Evolutionary conservation across 345 rosid species (phyloP).

Genomic region (Raphanus sativus): DNA sequence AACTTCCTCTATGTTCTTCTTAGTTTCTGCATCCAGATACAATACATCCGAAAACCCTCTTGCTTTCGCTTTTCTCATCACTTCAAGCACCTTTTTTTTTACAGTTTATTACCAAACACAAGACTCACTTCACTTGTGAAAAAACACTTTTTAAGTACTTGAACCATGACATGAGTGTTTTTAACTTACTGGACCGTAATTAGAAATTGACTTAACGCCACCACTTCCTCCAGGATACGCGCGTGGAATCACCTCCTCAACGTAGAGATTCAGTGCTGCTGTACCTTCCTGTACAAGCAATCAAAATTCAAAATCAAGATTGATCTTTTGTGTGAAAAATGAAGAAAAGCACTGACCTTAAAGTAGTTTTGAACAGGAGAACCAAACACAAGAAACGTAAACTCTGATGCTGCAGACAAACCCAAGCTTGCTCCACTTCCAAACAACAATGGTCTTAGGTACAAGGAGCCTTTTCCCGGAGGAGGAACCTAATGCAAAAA

Average conservation of each 20-base stretch:
- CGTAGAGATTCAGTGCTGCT: conserved; percentile 53
- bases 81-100: conserved; percentile 58
- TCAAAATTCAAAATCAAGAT: conserved; percentile 6
- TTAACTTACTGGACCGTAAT: conserved; percentile 69
- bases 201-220: conserved; percentile 60
- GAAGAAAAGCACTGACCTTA: conserved; percentile 47
- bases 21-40: conserved; percentile 72
- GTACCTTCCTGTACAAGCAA: conserved; percentile 50
- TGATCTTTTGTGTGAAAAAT: background rate
- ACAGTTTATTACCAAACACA: background rate
- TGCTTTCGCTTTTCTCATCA: conserved; percentile 59
- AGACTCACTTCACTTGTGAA: background rate
- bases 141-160: background rate
- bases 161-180: background rate
- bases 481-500: conserved; percentile 66
- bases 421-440: conserved; percentile 80
- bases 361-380: conserved; percentile 86
- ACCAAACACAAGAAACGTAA: conserved; percentile 64
- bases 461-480: conserved; percentile 72
- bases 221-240: conserved; percentile 67
- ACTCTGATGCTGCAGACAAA: conserved; percentile 70
- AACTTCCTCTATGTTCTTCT: conserved; percentile 73
- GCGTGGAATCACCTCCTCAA: conserved; percentile 64
- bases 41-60: conserved; percentile 81
- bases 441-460: conserved; percentile 76